These are phyloP conservation scores for Hirschioporus abietinus DNA, from an alignment of 768 basidiomycete genomes.

Conservation along the genomic window DNA sequence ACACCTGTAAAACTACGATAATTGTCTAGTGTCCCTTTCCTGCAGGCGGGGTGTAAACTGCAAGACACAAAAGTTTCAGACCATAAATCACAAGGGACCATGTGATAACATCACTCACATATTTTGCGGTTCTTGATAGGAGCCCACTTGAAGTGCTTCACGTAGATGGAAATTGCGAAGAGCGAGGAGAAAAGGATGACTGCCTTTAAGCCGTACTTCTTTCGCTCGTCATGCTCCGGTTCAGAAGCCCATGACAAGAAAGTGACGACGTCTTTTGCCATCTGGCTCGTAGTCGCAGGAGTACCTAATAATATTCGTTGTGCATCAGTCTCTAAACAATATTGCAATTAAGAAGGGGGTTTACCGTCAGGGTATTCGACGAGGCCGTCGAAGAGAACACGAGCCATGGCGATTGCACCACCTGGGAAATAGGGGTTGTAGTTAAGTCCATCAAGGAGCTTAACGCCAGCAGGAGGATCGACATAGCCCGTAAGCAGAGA, in stretches of 20 bases:
- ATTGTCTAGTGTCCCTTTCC: conserved; percentile 28
- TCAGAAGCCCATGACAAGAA: conserved; percentile 98
- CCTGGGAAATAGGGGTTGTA: conserved; percentile 99
- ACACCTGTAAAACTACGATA: not conserved
- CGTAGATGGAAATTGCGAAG: conserved; percentile 74
- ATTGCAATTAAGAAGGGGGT: conserved; percentile 16
- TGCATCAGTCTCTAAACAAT: not conserved
- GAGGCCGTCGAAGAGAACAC: conserved; percentile 90
- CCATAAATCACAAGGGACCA: conserved; percentile 11
- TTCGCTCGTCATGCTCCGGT: conserved; percentile 96
- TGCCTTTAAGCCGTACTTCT: conserved; percentile 95
- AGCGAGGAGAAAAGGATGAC: conserved; percentile 88
- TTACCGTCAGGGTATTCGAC: conserved; percentile 95
- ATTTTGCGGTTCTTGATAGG: conserved; percentile 93
- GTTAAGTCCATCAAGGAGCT: conserved; percentile 96
- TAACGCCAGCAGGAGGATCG: conserved; percentile 92
- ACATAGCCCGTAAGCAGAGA: conserved; percentile 95
- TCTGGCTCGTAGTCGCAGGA: conserved; percentile 93
- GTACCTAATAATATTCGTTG: conserved; percentile 50
- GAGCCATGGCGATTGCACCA: conserved; percentile 97
- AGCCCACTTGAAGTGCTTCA: conserved; percentile 96
- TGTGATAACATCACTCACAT: conserved; percentile 41
- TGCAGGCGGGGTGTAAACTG: conserved; percentile 36
- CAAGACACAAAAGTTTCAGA: conserved; percentile 4
- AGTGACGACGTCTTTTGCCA: conserved; percentile 97